These are phyloP conservation scores for Dactylellina cionopaga DNA, from an alignment of 2,329 filamentous ascomycete genomes.

Conservation along the genomic window DNA sequence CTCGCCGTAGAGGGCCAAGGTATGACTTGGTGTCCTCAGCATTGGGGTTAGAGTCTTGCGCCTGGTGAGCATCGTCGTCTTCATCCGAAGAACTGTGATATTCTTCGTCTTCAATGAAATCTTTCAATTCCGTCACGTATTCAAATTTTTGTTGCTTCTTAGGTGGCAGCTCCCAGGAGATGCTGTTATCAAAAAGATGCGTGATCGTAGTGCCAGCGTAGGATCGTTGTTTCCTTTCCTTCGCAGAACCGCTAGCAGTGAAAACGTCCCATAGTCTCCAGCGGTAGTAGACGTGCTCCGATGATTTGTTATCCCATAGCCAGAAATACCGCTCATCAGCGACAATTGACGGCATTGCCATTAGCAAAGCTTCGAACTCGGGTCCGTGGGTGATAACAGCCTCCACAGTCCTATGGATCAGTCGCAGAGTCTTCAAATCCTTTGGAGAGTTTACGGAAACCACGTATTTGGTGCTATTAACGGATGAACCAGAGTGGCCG, in stretches of 20 bases:
- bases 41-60: constrained; percentile 55
- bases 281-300: constrained; percentile 87
- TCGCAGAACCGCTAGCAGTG: constrained; percentile 40
- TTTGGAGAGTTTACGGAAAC: constrained; percentile 79
- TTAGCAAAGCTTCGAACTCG: constrained; percentile 90
- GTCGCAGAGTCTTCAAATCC: constrained; percentile 79
- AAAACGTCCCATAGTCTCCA: constrained; percentile 89
- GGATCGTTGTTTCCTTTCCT: constrained; percentile 35
- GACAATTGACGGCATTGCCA: constrained; percentile 85
- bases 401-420: constrained; percentile 90
- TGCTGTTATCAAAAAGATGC: constrained; percentile 76
- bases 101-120: constrained; percentile 83
- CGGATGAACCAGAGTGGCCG: constrained; percentile 59
- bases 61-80: constrained; percentile 67
- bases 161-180: constrained; percentile 74
- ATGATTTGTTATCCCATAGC: constrained; percentile 85
- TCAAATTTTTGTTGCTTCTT: constrained; percentile 80
- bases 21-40: constrained; percentile 67
- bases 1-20: constrained; percentile 82
- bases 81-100: constrained; percentile 90
- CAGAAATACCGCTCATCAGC: constrained; percentile 90
- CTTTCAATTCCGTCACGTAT: constrained; percentile 77
- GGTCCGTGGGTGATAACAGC: constrained; percentile 79
- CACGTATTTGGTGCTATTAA: constrained; percentile 61
- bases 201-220: constrained; percentile 52